phyloP scores from a whole-genome alignment of 1,284 basidiomycete species.

The Cryptococcus neoformans region DNA sequence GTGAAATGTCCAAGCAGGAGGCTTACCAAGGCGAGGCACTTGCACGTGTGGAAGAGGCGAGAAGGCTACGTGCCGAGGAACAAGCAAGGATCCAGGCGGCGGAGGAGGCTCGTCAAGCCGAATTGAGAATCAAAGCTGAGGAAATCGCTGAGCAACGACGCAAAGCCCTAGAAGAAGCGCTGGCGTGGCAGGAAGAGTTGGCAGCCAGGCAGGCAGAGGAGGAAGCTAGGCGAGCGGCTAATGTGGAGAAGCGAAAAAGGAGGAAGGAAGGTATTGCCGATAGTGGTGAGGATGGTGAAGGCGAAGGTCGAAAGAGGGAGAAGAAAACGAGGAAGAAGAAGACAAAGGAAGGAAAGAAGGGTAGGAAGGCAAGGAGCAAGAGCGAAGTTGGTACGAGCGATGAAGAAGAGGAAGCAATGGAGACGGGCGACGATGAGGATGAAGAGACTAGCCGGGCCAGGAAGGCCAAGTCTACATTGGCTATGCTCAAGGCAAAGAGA shows the following conservation, averaged over 20 bases:
- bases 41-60: constrained; percentile 69
- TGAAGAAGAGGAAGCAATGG: constrained; percentile 18
- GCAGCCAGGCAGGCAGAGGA: constrained; percentile 47
- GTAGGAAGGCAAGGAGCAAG: constrained; percentile 28
- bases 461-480: constrained; percentile 23
- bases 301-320: constrained; percentile 22
- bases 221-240: constrained; percentile 40
- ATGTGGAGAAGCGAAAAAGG: constrained; percentile 37
- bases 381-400: constrained; percentile 23
- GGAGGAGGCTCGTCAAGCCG: constrained; percentile 34
- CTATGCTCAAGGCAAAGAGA: constrained; percentile 31
- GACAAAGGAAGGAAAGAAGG: constrained; percentile 26
- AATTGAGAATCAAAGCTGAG: constrained; percentile 60
- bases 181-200: constrained; percentile 55
- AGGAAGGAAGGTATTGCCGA: constrained; percentile 41
- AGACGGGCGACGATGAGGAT: constrained; percentile 17
- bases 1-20: constrained; percentile 68
- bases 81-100: constrained; percentile 45
- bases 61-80: constrained; percentile 49
- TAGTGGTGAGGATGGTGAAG: constrained; percentile 27
- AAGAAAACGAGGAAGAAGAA: constrained; percentile 27
- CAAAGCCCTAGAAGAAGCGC: constrained; percentile 67
- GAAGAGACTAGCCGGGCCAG: constrained; percentile 15
- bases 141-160: constrained; percentile 70
- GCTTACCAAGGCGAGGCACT: constrained; percentile 70